phyloP scores from a whole-genome alignment of 495 filamentous ascomycete genomes.

The Penicillium paxilli region DNA sequence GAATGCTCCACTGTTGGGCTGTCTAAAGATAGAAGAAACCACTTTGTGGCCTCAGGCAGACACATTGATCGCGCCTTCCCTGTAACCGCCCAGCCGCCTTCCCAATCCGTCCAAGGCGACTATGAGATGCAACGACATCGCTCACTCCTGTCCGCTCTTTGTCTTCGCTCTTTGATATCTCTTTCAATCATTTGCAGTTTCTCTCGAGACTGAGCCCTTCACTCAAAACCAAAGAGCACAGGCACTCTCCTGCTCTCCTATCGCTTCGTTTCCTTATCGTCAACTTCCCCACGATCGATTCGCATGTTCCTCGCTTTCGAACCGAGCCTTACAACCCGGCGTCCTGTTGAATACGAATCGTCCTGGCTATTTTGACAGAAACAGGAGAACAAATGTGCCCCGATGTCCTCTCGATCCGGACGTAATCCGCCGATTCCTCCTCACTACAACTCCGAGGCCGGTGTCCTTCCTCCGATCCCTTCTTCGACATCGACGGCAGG shows the following conservation, averaged over 20 bases:
- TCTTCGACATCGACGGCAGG: constrained; percentile 14
- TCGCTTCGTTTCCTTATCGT: constrained; percentile 1
- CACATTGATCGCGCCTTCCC: constrained; percentile 3
- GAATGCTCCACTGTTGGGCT: not conserved
- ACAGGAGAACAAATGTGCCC: constrained; percentile 30
- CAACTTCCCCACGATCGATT: constrained; percentile 15
- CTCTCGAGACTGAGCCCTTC: too few relatives aligned
- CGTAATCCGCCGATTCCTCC: constrained; percentile 36
- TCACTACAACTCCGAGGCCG: constrained; percentile 21
- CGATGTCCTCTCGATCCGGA: constrained; percentile 42
- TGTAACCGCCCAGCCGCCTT: constrained; percentile 14
- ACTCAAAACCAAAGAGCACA: constrained; percentile 2
- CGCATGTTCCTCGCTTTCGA: constrained; percentile 16
- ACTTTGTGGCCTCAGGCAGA: constrained; percentile 15
- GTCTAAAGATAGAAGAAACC: constrained; percentile 21
- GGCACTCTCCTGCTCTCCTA: not conserved
- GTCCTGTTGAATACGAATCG: not conserved
- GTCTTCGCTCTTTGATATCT: not conserved
- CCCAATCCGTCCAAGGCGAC: constrained; percentile 27
- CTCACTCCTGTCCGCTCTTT: constrained; percentile 4
- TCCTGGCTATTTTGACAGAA: not conserved
- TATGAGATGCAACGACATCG: constrained; percentile 21
- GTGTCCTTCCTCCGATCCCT: constrained; percentile 20
- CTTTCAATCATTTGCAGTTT: not conserved
- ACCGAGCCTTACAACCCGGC: constrained; percentile 13